Conservation (phyloP, 345 rosid genomes). For the Euphorbia pulcherrima region DNA sequence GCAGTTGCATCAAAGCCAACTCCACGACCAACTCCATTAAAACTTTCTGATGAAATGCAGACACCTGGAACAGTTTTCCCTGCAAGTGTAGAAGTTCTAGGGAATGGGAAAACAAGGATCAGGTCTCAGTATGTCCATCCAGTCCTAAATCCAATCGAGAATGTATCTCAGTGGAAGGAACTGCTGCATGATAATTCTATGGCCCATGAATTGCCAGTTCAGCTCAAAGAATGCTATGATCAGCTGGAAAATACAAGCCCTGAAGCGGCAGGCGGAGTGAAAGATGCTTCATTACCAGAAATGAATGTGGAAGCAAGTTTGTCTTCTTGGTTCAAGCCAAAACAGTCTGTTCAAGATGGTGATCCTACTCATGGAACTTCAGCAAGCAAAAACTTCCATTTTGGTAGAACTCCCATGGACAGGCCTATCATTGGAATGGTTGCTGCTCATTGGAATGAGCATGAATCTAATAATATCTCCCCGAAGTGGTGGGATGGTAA, state of each 20-base stretch:
- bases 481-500: conserved; percentile 97
- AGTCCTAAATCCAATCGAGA: conserved; percentile 46
- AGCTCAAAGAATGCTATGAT: conserved; percentile 31
- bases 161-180: conserved; percentile 38
- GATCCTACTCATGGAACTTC: conserved; percentile 18
- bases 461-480: conserved; percentile 42
- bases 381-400: conserved; percentile 22
- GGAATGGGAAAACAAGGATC: conserved; percentile 49
- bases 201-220: conserved; percentile 24
- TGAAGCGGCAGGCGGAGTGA: conserved; percentile 21
- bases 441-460: conserved; percentile 83
- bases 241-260: conserved; percentile 36
- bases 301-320: conserved; percentile 44
- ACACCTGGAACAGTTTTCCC: conserved; percentile 93
- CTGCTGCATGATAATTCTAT: conserved; percentile 29
- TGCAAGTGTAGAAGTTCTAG: conserved; percentile 41
- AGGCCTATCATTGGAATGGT: conserved; percentile 91
- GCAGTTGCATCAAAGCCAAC: conserved; percentile 34
- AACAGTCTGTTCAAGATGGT: conserved; percentile 18
- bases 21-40: conserved; percentile 66
- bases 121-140: conserved; percentile 76
- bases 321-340: conserved; percentile 56
- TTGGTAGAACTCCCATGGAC: conserved; percentile 52
- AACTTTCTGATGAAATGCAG: conserved; percentile 88
- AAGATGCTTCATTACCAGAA: conserved; percentile 28